These are phyloP conservation scores for Tremella mesenterica DNA, from an alignment of 768 basidiomycete genomes.

Conservation along the genomic window DNA sequence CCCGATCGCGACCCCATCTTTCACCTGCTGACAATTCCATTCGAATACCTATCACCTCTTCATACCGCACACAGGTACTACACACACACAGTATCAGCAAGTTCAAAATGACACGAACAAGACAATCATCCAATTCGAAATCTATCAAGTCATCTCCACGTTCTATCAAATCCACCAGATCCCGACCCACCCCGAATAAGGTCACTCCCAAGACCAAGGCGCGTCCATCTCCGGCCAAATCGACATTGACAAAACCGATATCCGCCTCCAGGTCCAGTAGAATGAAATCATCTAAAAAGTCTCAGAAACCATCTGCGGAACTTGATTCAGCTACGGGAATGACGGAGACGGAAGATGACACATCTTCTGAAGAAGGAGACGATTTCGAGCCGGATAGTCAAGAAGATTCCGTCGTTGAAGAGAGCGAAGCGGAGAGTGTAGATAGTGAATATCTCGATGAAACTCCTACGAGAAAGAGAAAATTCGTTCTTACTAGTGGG, in stretches of 20 bases:
- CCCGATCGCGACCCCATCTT: no score
- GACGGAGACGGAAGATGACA: slow-evolving; percentile 15
- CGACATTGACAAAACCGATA: slow-evolving; percentile 31
- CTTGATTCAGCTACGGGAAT: slow-evolving; percentile 18
- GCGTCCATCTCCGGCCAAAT: slow-evolving; percentile 30
- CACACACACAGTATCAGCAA: no score
- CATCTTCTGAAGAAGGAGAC: slow-evolving; percentile 13
- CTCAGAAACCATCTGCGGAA: slow-evolving; percentile 48
- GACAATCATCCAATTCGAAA: no score
- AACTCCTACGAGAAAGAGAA: background rate
- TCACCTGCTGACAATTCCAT: no score
- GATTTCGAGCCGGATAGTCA: slow-evolving; percentile 21
- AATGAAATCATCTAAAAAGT: slow-evolving; percentile 41
- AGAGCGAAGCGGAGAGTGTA: slow-evolving; percentile 6
- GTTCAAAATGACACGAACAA: no score
- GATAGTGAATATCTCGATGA: slow-evolving; percentile 6
- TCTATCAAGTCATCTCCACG: no score
- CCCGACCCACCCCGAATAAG: slow-evolving; percentile 3
- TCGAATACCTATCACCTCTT: no score
- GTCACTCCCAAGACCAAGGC: slow-evolving; percentile 12
- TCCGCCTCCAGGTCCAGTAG: slow-evolving; percentile 20
- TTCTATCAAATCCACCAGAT: slow-evolving; percentile 2
- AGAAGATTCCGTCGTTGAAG: slow-evolving; percentile 12
- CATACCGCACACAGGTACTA: no score
- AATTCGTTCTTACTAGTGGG: background rate